Evolutionary conservation across 1,284 basidiomycete species (phyloP).

Genomic region (Athelia psychrophila): DNA sequence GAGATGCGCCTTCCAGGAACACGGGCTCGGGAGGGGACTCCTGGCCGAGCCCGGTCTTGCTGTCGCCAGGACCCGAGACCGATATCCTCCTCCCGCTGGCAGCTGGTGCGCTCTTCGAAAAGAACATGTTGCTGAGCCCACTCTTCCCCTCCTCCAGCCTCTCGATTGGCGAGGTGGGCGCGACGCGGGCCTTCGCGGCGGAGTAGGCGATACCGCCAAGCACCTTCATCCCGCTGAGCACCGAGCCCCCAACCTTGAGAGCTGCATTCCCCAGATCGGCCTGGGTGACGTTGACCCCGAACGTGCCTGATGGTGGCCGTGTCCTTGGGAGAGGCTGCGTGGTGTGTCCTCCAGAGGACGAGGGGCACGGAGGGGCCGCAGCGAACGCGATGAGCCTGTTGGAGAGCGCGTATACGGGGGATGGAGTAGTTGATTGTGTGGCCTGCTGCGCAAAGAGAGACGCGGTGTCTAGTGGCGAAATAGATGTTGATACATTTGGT

Average conservation of each 20-base stretch:
- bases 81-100: slow-evolving; percentile 21
- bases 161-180: slow-evolving; percentile 8
- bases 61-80: neutral
- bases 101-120: slow-evolving; percentile 65
- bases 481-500: slow-evolving; percentile 39
- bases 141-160: slow-evolving; percentile 17
- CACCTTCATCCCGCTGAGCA: slow-evolving; percentile 62
- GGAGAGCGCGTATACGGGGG: slow-evolving; percentile 58
- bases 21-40: neutral
- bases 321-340: slow-evolving; percentile 13
- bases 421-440: slow-evolving; percentile 9
- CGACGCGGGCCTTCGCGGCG: slow-evolving; percentile 32
- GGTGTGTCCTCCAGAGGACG: slow-evolving; percentile 18
- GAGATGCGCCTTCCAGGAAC: slow-evolving; percentile 2
- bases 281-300: slow-evolving; percentile 24
- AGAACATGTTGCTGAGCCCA: slow-evolving; percentile 34
- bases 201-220: slow-evolving; percentile 62
- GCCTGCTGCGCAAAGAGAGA: neutral
- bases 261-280: slow-evolving; percentile 54
- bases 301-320: slow-evolving; percentile 17
- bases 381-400: slow-evolving; percentile 63
- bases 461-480: slow-evolving; percentile 17
- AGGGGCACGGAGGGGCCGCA: slow-evolving; percentile 36
- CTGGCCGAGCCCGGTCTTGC: neutral
- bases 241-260: slow-evolving; percentile 54